Evolutionary conservation across 192 early-diverging fungal species (phyloP), one percentile per base, ranked within the genome.

Genomic region (Podila minutissima): DNA sequence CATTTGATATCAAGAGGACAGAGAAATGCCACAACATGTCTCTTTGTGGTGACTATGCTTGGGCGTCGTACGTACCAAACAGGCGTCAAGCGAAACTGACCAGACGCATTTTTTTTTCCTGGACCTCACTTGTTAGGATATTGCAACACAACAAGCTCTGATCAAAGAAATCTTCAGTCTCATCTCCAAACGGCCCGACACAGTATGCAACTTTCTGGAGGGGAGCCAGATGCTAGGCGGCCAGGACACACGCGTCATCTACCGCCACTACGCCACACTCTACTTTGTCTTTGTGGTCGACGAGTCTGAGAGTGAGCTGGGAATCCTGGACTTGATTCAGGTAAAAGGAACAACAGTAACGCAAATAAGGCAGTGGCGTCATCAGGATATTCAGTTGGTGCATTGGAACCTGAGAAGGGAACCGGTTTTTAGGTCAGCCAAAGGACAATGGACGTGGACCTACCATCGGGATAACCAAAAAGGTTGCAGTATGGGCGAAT

Each of bases 281-380:
- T 98, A 96, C 78, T 98, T 99, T 91, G 95, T 96, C 6, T 98
- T 99, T 86, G 94, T 99, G 0, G 97, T 97, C 0, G 98, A 99
- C 78, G 91, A 93, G 33, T 95, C 95, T 17, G 98, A 99, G 82
- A 97, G 95, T 70, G 97, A 99, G 70, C 88, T 99, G 26, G 98
- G 96, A 55, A 97, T 98, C 59, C 72, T 98, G 68, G 98, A 99
- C 71, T 78, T 99, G 53, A 99, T 99, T 60, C 97, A 98, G 82
- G 94, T 93, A 72, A 67, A 67, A 46, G 29, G 2, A 5, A 31
- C 26, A 4, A 24, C 24, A 38, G 4, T 8, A 11, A 20, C 61
- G 28, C 32, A 62, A 32, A 49, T 37, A 26, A 28, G 28, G 46
- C 22, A 38, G 32, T 37, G 8, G 4, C 3, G 20, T 15, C 22